These are phyloP conservation scores for Plasmodium knowlesi DNA, from an alignment of 169 alveolate genomes.

Conservation along the genomic window DNA sequence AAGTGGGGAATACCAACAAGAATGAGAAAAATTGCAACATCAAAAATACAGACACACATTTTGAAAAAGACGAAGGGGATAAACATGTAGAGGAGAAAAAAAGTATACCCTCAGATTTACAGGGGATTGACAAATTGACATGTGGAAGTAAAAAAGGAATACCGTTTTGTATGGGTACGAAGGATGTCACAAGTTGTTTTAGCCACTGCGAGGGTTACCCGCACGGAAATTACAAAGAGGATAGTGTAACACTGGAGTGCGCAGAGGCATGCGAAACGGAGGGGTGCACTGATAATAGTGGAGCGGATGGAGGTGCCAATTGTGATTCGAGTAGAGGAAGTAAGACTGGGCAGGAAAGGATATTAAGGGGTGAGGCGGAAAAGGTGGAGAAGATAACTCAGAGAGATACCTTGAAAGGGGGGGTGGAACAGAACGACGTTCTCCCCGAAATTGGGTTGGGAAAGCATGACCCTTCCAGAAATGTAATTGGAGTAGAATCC, in stretches of 20 bases:
- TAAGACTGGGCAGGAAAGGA: neutral
- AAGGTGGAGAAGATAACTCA: neutral
- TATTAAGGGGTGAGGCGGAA: neutral
- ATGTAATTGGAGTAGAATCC: neutral
- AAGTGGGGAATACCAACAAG: neutral
- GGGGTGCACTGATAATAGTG: neutral
- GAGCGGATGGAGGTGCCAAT: neutral
- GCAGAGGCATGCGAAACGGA: neutral
- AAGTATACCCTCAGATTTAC: slow-evolving; percentile 1
- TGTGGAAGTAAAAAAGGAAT: neutral
- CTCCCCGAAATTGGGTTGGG: neutral
- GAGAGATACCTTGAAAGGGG: neutral
- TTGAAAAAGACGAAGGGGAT: neutral
- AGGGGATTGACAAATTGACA: neutral
- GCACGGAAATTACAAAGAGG: neutral
- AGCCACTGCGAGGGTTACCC: neutral
- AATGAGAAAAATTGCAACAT: neutral
- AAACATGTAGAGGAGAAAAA: neutral
- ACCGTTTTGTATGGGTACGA: neutral
- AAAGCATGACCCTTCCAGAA: neutral
- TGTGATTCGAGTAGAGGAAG: neutral
- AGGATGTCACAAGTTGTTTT: slow-evolving; percentile 21
- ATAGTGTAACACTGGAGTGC: neutral
- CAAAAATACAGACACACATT: neutral
- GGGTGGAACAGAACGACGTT: neutral